Base-by-base conservation (phyloP, 148 eudicot genomes). In the Mesembryanthemum crystallinum region DNA sequence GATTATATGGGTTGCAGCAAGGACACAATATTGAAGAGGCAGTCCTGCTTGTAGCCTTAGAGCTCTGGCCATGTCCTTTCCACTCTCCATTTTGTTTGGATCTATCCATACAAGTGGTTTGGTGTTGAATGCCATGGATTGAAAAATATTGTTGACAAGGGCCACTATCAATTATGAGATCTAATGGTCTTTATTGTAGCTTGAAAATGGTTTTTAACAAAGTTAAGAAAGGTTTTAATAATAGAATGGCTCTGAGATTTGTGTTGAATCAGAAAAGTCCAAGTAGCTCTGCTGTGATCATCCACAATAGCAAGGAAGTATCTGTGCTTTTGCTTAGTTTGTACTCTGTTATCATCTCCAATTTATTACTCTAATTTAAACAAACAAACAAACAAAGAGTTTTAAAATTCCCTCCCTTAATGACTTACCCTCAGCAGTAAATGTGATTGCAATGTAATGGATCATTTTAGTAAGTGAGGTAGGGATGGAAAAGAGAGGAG, bases 21-120 rank as follows among this genome's bases (percentile, higher is more conserved):
- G 7, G 3, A 37, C 70, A 21, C 52, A 37, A 21, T 1, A 67
- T 0, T 11, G 18, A 0, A 67, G 0, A 1, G 70, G 70, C 1
- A 67, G 24, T 0, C 13, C 28, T 1, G 28, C 27, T 3, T 67
- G 27, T 20, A 67, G 39, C 4, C 70, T 39, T 1, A 67, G 1
- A n/a, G 29, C 47, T 12, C 51, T 67, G 20, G 70, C 29, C 0
- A 42, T 67, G 0, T 72, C 32, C 1, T 71, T 62, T n/a, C n/a
- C 1, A 32, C 73, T 1, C 24, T 11, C 29, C 74, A 71, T 71
- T 71, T 33, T 71, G 64, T 5, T 71, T 32, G 4, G 74, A 62
- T 32, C 63, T 33, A 0, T 61, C 28, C 0, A 33, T 47, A 55
- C 64, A 71, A 1, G 47, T 28, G 0, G 64, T 35, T 0, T 55